phyloP scores from a whole-genome alignment of 139 green algal species.

The Pycnococcus provasolii region DNA sequence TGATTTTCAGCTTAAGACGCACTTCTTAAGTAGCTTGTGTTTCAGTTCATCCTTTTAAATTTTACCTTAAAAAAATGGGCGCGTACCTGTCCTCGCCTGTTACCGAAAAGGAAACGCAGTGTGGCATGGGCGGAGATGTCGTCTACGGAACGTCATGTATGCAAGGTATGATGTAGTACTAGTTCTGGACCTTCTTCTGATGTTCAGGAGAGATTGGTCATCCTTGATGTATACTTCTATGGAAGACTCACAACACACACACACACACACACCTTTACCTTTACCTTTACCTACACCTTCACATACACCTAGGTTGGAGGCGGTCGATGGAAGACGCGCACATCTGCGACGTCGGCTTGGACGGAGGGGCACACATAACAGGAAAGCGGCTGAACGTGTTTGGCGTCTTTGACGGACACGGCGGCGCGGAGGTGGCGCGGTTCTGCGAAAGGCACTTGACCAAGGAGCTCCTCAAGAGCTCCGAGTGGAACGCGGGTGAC shows the following conservation, averaged over 20 bases:
- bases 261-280: no score
- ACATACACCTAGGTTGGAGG: constrained; percentile 43
- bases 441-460: constrained; percentile 26
- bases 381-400: constrained; percentile 20
- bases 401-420: constrained; percentile 78
- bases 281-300: no score
- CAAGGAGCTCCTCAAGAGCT: constrained; percentile 28
- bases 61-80: constrained; percentile 39
- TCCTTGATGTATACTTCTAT: no score
- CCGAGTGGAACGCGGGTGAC: constrained; percentile 43
- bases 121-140: constrained; percentile 39
- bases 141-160: constrained; percentile 45
- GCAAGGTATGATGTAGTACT: no score
- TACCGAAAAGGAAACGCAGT: constrained; percentile 56
- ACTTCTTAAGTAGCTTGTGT: no score
- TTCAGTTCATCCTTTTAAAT: no score
- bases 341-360: background rate
- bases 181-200: no score
- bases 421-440: constrained; percentile 35
- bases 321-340: constrained; percentile 45
- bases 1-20: no score
- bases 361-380: no score
- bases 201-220: no score
- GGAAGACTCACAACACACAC: no score
- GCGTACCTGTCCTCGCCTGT: constrained; percentile 59